Percentiles rank a stretch among this genome's conserved stretches.
Evolutionary conservation across 352 stramenopile genomes (phyloP).

Genomic region (Detonula confervacea): DNA sequence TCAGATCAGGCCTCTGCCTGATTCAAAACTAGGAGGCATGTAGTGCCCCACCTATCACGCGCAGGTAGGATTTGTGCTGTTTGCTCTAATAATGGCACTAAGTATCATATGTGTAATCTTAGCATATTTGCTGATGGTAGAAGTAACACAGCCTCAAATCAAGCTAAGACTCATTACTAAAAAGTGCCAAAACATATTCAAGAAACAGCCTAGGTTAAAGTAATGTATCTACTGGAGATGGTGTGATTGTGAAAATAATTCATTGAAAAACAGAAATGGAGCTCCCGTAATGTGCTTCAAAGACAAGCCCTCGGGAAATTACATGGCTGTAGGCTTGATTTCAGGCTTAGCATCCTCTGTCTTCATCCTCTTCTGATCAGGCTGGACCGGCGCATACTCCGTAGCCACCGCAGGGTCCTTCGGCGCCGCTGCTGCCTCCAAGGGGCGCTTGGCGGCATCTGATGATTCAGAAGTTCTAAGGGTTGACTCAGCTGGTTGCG

Average conservation of each 20-base stretch:
- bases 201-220: constrained; percentile 7
- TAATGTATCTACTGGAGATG: not conserved
- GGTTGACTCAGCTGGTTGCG: not conserved
- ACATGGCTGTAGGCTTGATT: not conserved
- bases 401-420: constrained; percentile 19
- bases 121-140: too few relatives aligned
- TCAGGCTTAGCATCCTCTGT: constrained; percentile 11
- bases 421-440: constrained; percentile 45
- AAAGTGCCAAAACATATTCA: not conserved
- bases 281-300: not conserved
- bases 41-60: too few relatives aligned
- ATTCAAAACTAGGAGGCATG: too few relatives aligned
- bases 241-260: constrained; percentile 8
- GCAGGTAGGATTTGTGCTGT: too few relatives aligned
- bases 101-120: too few relatives aligned
- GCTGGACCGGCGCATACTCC: not conserved
- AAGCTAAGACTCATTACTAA: too few relatives aligned
- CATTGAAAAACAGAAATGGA: constrained; percentile 1
- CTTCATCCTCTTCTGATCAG: constrained; percentile 39
- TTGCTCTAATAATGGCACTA: too few relatives aligned
- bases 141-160: too few relatives aligned
- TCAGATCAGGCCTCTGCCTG: too few relatives aligned
- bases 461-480: constrained; percentile 8
- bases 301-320: not conserved
- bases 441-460: constrained; percentile 4